Evolutionary conservation across 2,329 filamentous ascomycete species (phyloP), one percentile per base, ranked within the genome.

Genomic region (Pseudocercospora fuligena): DNA sequence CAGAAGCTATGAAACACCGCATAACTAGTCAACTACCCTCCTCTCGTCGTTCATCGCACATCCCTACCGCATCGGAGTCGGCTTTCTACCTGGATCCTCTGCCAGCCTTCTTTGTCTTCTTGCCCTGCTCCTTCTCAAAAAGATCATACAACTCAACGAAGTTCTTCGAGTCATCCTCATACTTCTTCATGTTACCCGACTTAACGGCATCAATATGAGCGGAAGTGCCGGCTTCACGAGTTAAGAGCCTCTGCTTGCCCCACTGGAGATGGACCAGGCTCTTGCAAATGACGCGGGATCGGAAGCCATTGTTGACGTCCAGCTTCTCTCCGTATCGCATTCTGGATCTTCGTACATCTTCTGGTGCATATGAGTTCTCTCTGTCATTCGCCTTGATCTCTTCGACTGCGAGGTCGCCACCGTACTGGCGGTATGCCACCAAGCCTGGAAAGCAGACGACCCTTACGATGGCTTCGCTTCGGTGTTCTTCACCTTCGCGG

Each of bases 101-200:
- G 40, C 40, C 40, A n/a, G 40, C 40, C 40, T 19, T 43, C 27
- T 21, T 27, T 9, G 16, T 31, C 27, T 16, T 29, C 53, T 19
- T 16, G 47, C 9, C 47, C 12, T 53, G 25, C 61, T 31, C 25
- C 33, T 43, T 25, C 53, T 54, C 21, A 21, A 57, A 63, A 29
- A 66, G 16, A 21, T 74, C 68, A 36, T 66, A 71, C 62, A 75
- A 58, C 73, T 78, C 61, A 69, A 74, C 27, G 71, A 69, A 72
- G 2, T 62, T 74, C 47, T 73, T 72, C 27, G 77, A 79, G 63
- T 80, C 80, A 29, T 78, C 76, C 51, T 78, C 78, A 40, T 75
- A 75, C 71, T 47, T 78, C 36, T 61, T 43, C 61, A 59, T 66
- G 9, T 65, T 66, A 1, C 65, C 67, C 51, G 72, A 66, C 23